Base-by-base conservation (phyloP, 1,284 basidiomycete species). In the Leccinum pachyderme region DNA sequence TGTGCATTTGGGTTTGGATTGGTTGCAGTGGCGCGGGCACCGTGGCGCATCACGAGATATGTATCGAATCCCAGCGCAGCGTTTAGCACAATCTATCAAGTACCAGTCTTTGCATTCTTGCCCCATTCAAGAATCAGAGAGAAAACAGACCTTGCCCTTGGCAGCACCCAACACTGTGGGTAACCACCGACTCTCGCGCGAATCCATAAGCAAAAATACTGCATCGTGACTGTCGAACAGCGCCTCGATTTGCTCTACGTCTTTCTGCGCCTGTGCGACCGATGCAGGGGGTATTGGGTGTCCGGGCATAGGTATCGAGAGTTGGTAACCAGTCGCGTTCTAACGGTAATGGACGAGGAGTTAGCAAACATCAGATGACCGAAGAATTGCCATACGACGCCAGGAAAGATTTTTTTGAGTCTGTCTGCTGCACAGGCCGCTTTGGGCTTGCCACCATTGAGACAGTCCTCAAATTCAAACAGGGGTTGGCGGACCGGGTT, bases 401-500 rank as follows among this genome's bases (percentile, higher is more conserved):
- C 94, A 0, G 97, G 97, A 71, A 91, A 97, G 53, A 99, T 92
- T 71, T 87, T 88, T 75, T 84, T 91, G 61, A 98, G 72, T 27
- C 83, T 77, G n/a, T 84, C 89, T 0, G 96, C 95, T 0, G 97
- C 97, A 61, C 92, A 93, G 52, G 86, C 84, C 0, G 96, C 96
- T 71, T 99, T 99, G 7, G 90, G 89, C 70, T 91, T 93, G 1
- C 95, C 96, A 0, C 95, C 95, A 49, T 93, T 77, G n/a, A 98
- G 71, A 60, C 94, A 98, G 68, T 99, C 96, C 54, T 88, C 86
- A 64, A 98, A 98, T 63, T 94, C 90, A 67, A 98, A 99, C 8
- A 99, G 76, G 3, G 97, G 96, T 69, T 99, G 97, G 35, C 96
- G 82, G 24, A 98, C 96, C 0, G 96, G 96, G 71, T 98, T 98